Percentiles rank a stretch among this genome's conserved stretches.
phyloP scores from a whole-genome alignment of 2,329 filamentous ascomycete genomes.

The Fusarium sp. region DNA sequence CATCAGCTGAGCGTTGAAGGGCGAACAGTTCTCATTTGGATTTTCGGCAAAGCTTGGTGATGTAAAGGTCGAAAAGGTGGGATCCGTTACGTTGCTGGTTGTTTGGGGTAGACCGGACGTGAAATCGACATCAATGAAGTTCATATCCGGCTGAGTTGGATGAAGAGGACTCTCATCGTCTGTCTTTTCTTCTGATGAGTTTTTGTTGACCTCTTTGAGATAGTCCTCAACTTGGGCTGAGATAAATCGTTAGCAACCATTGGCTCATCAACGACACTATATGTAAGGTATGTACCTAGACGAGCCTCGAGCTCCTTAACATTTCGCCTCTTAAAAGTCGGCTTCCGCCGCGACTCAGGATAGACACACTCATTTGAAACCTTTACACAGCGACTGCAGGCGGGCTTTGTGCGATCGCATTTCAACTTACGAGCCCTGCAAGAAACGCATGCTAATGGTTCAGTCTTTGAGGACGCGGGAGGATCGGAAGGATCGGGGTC shows the following conservation, averaged over 20 bases:
- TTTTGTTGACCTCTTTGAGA: conserved; percentile 74
- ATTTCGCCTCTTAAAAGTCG: conserved; percentile 88
- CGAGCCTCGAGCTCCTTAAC: conserved; percentile 92
- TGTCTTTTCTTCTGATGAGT: conserved; percentile 43
- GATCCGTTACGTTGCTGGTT: conserved; percentile 11
- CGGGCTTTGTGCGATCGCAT: conserved; percentile 85
- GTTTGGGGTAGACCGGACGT: conserved; percentile 14
- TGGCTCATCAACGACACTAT: not conserved
- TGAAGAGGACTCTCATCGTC: conserved; percentile 48
- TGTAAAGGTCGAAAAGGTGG: conserved; percentile 33
- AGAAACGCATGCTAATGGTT: conserved; percentile 82
- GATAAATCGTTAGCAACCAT: conserved; percentile 22
- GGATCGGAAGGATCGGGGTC: conserved; percentile 43
- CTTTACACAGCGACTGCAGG: conserved; percentile 84
- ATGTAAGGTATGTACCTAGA: conserved; percentile 71
- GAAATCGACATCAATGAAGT: conserved; percentile 29
- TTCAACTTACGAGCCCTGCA: conserved; percentile 89
- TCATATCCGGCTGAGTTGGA: conserved; percentile 26
- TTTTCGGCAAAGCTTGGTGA: conserved; percentile 27
- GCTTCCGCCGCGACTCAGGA: conserved; percentile 90
- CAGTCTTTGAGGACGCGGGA: conserved; percentile 46
- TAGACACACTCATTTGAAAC: conserved; percentile 86
- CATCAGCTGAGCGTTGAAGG: conserved; percentile 68
- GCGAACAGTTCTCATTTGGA: conserved; percentile 18
- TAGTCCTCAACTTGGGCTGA: conserved; percentile 86